Percentiles rank a stretch among this genome's conserved stretches.
Evolutionary conservation across 306 rosid species (phyloP).

Genomic region (Casuarina equisetifolia): DNA sequence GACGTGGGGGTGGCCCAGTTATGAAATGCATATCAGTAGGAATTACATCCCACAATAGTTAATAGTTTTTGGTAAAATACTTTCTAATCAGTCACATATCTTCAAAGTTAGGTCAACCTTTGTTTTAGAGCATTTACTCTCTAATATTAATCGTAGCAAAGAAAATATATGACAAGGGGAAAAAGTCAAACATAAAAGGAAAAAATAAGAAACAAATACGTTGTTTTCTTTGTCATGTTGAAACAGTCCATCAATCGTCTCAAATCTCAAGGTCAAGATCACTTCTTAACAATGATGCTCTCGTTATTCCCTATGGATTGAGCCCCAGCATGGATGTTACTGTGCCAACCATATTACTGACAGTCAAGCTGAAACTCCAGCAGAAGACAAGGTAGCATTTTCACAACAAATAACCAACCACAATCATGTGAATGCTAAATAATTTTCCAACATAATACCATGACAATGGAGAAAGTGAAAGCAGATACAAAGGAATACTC

Average conservation of each 20-base stretch:
- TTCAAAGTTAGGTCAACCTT: background rate
- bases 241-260: background rate
- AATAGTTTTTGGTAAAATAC: background rate
- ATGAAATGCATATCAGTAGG: too few species aligned
- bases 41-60: too few species aligned
- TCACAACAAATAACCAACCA: background rate
- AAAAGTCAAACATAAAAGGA: background rate
- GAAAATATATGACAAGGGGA: background rate
- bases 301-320: slow-evolving; percentile 2
- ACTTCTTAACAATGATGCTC: background rate
- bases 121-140: background rate
- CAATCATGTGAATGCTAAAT: background rate
- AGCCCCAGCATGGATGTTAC: background rate
- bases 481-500: background rate
- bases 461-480: background rate
- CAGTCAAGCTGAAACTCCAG: background rate
- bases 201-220: background rate
- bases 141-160: background rate
- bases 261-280: background rate
- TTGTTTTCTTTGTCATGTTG: background rate
- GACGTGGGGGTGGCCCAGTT: background rate
- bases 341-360: background rate
- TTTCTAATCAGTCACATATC: background rate
- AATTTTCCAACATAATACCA: background rate
- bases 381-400: background rate